Conservation (phyloP, 202 grass and related monocot species). For the Bolboschoenoplectus hybrid region DNA sequence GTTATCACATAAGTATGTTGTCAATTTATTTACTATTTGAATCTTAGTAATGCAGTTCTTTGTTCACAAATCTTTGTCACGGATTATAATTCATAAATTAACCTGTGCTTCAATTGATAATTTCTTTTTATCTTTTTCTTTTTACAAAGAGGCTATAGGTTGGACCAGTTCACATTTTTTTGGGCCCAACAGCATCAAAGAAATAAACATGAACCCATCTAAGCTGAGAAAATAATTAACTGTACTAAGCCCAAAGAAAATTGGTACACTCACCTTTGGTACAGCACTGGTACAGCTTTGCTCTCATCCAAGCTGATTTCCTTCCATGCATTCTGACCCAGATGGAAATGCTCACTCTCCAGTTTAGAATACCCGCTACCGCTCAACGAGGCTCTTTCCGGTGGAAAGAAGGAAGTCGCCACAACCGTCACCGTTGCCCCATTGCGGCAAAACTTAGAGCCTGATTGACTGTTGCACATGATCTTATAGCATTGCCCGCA, state of each 20-base stretch:
- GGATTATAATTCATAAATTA: too few species aligned
- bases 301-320: slow-evolving; percentile 15
- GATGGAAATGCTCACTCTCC: slow-evolving; percentile 35
- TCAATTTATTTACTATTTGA: too few species aligned
- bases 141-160: not conserved
- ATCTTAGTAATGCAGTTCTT: too few species aligned
- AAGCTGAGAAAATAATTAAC: not conserved
- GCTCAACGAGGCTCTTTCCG: not conserved
- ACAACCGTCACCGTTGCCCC: slow-evolving; percentile 5
- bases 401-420: slow-evolving; percentile 33
- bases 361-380: not conserved
- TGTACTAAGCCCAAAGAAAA: not conserved
- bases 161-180: not conserved
- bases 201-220: not conserved
- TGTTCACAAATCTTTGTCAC: too few species aligned
- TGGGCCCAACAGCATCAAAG: not conserved
- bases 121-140: not conserved
- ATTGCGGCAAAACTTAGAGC: slow-evolving; percentile 1
- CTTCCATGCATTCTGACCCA: slow-evolving; percentile 5
- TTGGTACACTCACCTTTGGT: slow-evolving; percentile 30
- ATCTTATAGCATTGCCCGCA: slow-evolving; percentile 43
- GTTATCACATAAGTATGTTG: too few species aligned
- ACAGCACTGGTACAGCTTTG: slow-evolving; percentile 25
- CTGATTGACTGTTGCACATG: slow-evolving; percentile 19
- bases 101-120: not conserved